phyloP scores from a whole-genome alignment of 2,329 filamentous ascomycete genomes.

The Arthrobotrys conoides region DNA sequence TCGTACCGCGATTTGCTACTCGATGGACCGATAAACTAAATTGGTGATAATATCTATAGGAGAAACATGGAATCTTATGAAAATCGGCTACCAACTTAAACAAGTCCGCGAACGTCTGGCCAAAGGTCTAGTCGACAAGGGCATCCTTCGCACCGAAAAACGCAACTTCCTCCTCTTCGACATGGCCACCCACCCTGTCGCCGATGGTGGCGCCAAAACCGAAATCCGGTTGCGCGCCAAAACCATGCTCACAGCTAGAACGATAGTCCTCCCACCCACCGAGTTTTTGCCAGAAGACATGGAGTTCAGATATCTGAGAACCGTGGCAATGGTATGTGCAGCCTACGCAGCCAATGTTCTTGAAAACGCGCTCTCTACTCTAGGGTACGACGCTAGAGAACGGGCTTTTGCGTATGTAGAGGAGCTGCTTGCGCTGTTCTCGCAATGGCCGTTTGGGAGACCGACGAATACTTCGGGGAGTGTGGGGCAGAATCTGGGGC shows the following conservation, averaged over 20 bases:
- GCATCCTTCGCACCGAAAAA: slow-evolving; percentile 97
- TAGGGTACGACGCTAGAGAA: slow-evolving; percentile 94
- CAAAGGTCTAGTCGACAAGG: slow-evolving; percentile 98
- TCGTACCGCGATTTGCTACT: background rate
- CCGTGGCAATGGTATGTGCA: slow-evolving; percentile 95
- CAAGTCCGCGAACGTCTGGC: slow-evolving; percentile 97
- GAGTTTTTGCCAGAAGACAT: slow-evolving; percentile 94
- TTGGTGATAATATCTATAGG: slow-evolving; percentile 71
- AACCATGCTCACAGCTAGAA: slow-evolving; percentile 92
- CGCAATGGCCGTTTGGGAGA: slow-evolving; percentile 95
- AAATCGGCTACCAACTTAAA: slow-evolving; percentile 99
- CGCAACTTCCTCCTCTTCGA: slow-evolving; percentile 99
- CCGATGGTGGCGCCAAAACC: slow-evolving; percentile 95
- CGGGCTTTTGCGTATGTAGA: slow-evolving; percentile 97
- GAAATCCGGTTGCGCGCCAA: slow-evolving; percentile 94
- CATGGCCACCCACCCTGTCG: slow-evolving; percentile 98
- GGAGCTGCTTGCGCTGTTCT: slow-evolving; percentile 94
- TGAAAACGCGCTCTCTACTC: slow-evolving; percentile 93
- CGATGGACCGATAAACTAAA: background rate
- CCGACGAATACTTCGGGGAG: slow-evolving; percentile 80
- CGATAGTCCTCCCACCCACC: slow-evolving; percentile 86
- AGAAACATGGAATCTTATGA: slow-evolving; percentile 99
- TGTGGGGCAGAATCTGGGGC: slow-evolving; percentile 91
- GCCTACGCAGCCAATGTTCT: slow-evolving; percentile 98
- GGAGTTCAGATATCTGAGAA: slow-evolving; percentile 93